Evolutionary conservation across 1,284 basidiomycete genomes (phyloP).

Genomic region (Malassezia obtusa): DNA sequence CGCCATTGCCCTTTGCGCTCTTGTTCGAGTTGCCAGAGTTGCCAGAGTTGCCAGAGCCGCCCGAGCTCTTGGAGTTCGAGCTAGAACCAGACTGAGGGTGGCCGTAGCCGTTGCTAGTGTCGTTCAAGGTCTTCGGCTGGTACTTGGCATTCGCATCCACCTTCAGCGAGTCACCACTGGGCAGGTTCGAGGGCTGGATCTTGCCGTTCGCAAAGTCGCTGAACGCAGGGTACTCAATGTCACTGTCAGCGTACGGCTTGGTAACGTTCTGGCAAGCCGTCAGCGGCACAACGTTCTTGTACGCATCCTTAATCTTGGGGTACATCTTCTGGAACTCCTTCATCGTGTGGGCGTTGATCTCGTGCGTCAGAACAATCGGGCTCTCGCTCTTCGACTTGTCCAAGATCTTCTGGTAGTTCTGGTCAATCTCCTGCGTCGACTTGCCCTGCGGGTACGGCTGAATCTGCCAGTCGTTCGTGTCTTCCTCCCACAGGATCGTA

Average conservation of each 20-base stretch:
- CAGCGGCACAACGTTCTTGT: slow-evolving; percentile 43
- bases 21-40: slow-evolving; percentile 27
- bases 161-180: slow-evolving; percentile 21
- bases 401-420: slow-evolving; percentile 51
- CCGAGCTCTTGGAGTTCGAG: background rate
- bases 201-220: slow-evolving; percentile 28
- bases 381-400: slow-evolving; percentile 44
- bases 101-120: background rate
- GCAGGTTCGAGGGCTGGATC: slow-evolving; percentile 29
- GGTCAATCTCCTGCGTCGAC: slow-evolving; percentile 47
- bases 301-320: slow-evolving; percentile 29
- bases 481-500: slow-evolving; percentile 51
- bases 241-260: slow-evolving; percentile 50
- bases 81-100: background rate
- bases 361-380: slow-evolving; percentile 48
- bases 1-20: slow-evolving; percentile 16
- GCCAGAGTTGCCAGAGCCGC: slow-evolving; percentile 32
- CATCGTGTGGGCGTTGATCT: slow-evolving; percentile 43
- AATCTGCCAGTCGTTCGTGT: slow-evolving; percentile 50
- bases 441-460: no score
- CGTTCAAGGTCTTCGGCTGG: background rate
- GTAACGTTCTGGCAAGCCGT: slow-evolving; percentile 43
- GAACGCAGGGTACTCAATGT: slow-evolving; percentile 45
- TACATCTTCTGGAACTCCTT: slow-evolving; percentile 33
- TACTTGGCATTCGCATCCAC: background rate